Evolutionary conservation across 2,329 filamentous ascomycete genomes (phyloP).

Genomic region (Chaetomiaceae sp.): DNA sequence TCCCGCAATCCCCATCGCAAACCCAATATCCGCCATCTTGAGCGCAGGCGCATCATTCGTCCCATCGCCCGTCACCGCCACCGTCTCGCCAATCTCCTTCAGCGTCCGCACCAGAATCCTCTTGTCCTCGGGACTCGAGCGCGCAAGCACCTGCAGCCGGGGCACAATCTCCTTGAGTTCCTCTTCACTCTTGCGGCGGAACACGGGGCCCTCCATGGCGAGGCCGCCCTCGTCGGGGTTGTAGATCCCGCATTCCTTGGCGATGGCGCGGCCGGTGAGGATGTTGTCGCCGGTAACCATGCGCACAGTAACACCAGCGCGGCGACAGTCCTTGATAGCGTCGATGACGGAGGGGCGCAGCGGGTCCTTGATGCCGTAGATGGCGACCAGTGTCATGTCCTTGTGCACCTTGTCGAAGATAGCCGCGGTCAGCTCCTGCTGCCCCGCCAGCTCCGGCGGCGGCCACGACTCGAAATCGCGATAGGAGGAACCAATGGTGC

Average conservation of each 20-base stretch:
- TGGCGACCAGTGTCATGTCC: slow-evolving; percentile 67
- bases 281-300: slow-evolving; percentile 73
- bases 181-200: slow-evolving; percentile 55
- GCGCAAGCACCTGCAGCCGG: slow-evolving; percentile 52
- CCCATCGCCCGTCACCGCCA: slow-evolving; percentile 63
- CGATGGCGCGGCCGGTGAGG: slow-evolving; percentile 68
- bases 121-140: slow-evolving; percentile 65
- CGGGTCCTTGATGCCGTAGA: slow-evolving; percentile 73
- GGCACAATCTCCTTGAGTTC: slow-evolving; percentile 49
- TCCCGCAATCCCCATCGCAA: slow-evolving; percentile 64
- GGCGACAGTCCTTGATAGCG: slow-evolving; percentile 63
- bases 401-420: slow-evolving; percentile 60
- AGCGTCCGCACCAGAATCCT: slow-evolving; percentile 57
- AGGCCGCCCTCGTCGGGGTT: slow-evolving; percentile 36
- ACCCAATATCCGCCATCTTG: slow-evolving; percentile 63
- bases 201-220: slow-evolving; percentile 65
- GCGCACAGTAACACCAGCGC: slow-evolving; percentile 62
- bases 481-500: slow-evolving; percentile 71
- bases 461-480: slow-evolving; percentile 57
- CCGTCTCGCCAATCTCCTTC: slow-evolving; percentile 59
- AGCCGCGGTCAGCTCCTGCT: slow-evolving; percentile 58
- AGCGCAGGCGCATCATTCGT: slow-evolving; percentile 64
- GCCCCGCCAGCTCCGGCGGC: slow-evolving; percentile 3
- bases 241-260: slow-evolving; percentile 52
- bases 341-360: slow-evolving; percentile 63